These are phyloP conservation scores for Lasiosphaeria miniovina DNA, from an alignment of 495 filamentous ascomycete species.

Conservation along the genomic window DNA sequence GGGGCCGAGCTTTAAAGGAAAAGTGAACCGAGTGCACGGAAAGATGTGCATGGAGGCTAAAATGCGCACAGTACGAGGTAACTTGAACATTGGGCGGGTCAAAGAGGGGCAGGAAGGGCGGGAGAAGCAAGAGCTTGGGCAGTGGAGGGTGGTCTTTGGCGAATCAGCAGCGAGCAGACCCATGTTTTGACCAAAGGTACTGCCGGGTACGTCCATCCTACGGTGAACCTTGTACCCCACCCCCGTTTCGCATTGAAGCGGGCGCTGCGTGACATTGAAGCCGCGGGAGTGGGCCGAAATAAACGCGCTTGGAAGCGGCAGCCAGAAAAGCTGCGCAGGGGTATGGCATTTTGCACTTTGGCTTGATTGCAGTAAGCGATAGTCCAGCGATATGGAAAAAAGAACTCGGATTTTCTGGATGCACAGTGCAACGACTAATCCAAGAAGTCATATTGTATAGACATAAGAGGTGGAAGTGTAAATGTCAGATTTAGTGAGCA, in stretches of 20 bases:
- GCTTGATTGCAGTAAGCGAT: too few species aligned
- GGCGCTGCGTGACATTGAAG: slow-evolving; percentile 19
- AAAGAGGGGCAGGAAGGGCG: neutral
- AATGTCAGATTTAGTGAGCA: too few species aligned
- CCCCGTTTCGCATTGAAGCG: slow-evolving; percentile 18
- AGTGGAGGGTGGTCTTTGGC: neutral
- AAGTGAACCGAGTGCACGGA: slow-evolving; percentile 14
- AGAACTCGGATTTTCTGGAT: too few species aligned
- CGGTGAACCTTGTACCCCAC: slow-evolving; percentile 12
- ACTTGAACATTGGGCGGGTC: neutral
- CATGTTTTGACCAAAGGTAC: neutral
- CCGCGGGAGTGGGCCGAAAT: slow-evolving; percentile 14
- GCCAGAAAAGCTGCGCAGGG: slow-evolving; percentile 3
- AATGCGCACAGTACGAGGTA: neutral
- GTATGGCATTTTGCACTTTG: neutral
- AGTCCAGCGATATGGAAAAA: too few species aligned
- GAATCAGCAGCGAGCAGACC: neutral
- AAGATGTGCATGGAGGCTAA: neutral
- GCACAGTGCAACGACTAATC: too few species aligned
- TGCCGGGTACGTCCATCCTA: slow-evolving; percentile 1
- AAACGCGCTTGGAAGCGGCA: slow-evolving; percentile 10
- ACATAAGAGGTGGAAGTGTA: too few species aligned
- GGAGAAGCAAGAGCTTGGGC: neutral
- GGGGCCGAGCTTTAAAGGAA: slow-evolving; percentile 2
- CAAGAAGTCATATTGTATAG: too few species aligned